These are phyloP conservation scores for Penicillium capsulatum DNA, from an alignment of 2,329 filamentous ascomycete genomes.

Conservation along the genomic window DNA sequence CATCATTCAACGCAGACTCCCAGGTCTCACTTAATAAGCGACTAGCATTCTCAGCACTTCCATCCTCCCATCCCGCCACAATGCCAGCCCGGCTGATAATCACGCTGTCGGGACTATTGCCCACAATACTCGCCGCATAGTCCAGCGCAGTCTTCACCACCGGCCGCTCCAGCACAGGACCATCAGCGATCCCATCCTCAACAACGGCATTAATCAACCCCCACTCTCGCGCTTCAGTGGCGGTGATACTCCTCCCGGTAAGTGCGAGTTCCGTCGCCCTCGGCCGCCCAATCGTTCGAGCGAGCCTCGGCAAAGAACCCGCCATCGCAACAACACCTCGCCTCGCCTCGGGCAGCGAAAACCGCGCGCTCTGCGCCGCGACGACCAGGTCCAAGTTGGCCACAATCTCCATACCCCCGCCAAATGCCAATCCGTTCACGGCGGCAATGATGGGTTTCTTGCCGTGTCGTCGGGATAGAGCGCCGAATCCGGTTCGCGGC, in stretches of 20 bases:
- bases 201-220: slow-evolving; percentile 14
- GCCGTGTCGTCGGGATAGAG: slow-evolving; percentile 12
- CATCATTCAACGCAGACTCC: slow-evolving; percentile 12
- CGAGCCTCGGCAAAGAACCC: slow-evolving; percentile 14
- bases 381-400: slow-evolving; percentile 15
- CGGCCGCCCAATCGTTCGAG: slow-evolving; percentile 12
- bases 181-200: slow-evolving; percentile 9
- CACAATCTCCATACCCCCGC: slow-evolving; percentile 15
- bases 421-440: slow-evolving; percentile 13
- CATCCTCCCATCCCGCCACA: slow-evolving; percentile 13
- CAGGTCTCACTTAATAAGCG: slow-evolving; percentile 11
- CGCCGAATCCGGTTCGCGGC: slow-evolving; percentile 15
- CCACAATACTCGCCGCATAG: slow-evolving; percentile 10
- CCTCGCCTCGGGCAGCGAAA: slow-evolving; percentile 14
- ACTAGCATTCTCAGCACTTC: slow-evolving; percentile 15
- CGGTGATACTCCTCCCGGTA: slow-evolving; percentile 12
- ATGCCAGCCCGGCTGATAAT: slow-evolving; percentile 16
- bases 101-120: slow-evolving; percentile 15
- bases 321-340: slow-evolving; percentile 17
- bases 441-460: slow-evolving; percentile 16
- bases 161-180: slow-evolving; percentile 9
- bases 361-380: slow-evolving; percentile 11
- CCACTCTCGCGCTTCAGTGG: slow-evolving; percentile 11
- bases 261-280: slow-evolving; percentile 13
- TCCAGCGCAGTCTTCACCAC: slow-evolving; percentile 12